Evolutionary conservation across 495 filamentous ascomycete genomes (phyloP).

Genomic region (Durotheca rogersii): DNA sequence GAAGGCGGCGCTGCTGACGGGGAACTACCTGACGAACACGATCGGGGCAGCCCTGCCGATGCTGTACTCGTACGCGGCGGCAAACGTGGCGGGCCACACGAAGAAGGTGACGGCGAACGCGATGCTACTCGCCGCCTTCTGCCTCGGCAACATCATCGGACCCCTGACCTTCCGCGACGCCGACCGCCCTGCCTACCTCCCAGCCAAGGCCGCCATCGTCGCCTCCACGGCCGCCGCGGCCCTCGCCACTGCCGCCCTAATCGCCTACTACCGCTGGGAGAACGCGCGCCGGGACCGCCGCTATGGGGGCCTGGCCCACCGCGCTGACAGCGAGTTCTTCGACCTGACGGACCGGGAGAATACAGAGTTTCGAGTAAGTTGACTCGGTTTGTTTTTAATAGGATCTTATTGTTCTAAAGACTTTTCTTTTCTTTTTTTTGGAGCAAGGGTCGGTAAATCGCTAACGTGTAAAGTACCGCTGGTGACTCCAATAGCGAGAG

Average conservation of each 20-base stretch:
- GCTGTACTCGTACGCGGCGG: constrained; percentile 25
- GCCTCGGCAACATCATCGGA: constrained; percentile 32
- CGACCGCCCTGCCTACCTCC: constrained; percentile 24
- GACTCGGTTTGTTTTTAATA: no score
- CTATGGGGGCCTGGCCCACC: constrained; percentile 42
- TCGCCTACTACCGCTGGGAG: constrained; percentile 39
- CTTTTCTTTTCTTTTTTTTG: no score
- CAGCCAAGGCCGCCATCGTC: constrained; percentile 30
- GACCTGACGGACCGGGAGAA: constrained; percentile 61
- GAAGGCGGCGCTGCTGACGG: constrained; percentile 40
- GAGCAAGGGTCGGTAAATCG: no score
- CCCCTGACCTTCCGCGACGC: constrained; percentile 31
- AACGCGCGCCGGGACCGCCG: constrained; percentile 56
- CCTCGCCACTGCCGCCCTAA: constrained; percentile 42
- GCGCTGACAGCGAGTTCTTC: constrained; percentile 47
- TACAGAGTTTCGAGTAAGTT: constrained; percentile 44
- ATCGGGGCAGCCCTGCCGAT: constrained; percentile 27
- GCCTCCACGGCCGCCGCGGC: constrained; percentile 8
- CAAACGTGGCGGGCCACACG: constrained; percentile 33
- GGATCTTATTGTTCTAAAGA: no score
- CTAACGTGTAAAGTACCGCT: constrained; percentile 14
- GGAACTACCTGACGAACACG: constrained; percentile 42
- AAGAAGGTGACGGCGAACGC: constrained; percentile 36
- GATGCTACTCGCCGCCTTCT: constrained; percentile 24
- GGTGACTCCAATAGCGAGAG: not conserved